Evolutionary conservation across 1,139 yeast species (phyloP).

Genomic region (Insectozyma bohioensis): DNA sequence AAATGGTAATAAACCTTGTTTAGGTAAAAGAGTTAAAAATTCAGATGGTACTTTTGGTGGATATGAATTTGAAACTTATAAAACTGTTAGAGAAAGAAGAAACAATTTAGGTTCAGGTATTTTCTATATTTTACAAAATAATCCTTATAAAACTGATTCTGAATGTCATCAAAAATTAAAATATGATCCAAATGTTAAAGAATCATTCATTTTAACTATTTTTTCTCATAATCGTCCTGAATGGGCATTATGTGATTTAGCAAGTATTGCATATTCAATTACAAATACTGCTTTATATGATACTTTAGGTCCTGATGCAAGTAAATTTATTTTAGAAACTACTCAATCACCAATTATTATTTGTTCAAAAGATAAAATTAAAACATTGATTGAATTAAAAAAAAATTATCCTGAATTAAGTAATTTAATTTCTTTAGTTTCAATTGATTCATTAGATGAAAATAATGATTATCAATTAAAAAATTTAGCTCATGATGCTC

Average conservation of each 20-base stretch:
- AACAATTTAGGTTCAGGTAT: slow-evolving; percentile 64
- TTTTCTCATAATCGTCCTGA: slow-evolving; percentile 36
- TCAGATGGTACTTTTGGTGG: slow-evolving; percentile 41
- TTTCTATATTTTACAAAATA: slow-evolving; percentile 46
- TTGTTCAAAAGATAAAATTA: slow-evolving; percentile 32
- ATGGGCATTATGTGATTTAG: slow-evolving; percentile 39
- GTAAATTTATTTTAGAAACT: slow-evolving; percentile 30
- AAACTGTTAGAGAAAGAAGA: slow-evolving; percentile 39
- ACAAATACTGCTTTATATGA: slow-evolving; percentile 41
- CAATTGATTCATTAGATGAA: slow-evolving; percentile 40
- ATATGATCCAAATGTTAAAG: slow-evolving; percentile 22
- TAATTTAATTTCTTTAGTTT: slow-evolving; percentile 30
- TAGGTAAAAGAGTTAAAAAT: slow-evolving; percentile 48
- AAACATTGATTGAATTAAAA: slow-evolving; percentile 26
- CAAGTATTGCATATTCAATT: slow-evolving; percentile 33
- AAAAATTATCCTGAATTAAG: slow-evolving; percentile 19
- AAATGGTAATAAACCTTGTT: slow-evolving; percentile 40
- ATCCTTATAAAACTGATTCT: slow-evolving; percentile 34
- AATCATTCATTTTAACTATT: slow-evolving; percentile 34
- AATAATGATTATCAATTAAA: slow-evolving; percentile 13
- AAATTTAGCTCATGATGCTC: slow-evolving; percentile 21
- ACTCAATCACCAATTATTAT: slow-evolving; percentile 36
- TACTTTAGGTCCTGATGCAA: slow-evolving; percentile 36
- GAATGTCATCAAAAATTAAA: slow-evolving; percentile 26
- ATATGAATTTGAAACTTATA: slow-evolving; percentile 51